Evolutionary conservation across 257 asterid genomes (phyloP), one percentile per base, ranked within the genome.

Genomic region (Capsicum pubescens): DNA sequence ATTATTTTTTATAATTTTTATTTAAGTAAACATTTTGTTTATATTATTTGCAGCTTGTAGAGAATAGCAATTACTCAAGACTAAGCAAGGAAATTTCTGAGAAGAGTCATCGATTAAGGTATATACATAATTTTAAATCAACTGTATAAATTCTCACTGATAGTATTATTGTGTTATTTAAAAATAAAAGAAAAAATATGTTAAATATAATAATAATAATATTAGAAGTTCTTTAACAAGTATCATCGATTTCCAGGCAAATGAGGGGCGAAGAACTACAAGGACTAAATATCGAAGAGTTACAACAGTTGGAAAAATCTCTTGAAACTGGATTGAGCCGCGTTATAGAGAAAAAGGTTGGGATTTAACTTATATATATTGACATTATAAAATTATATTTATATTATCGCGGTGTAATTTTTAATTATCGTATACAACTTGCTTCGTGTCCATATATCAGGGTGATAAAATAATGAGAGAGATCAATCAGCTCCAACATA

Each of bases 261-360:
- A 92, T 96, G 98, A 92, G 98, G 83, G 99, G 98, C 4, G 98
- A 96, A 89, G 97, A 96, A 84, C 94, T 96, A 57, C 95, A 91
- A 82, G 98, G 92, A 32, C 87, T 94, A 80, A 90, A 91, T 76
- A 84, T 96, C n/a, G 94, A 94, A 78, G 98, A 94, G 87, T 85
- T 96, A 87, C 95, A 94, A 84, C 84, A 77, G 12, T 86, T 96
- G 57, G 99, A 96, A 88, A 90, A 57, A 71, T 89, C 92, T 10
- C 92, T 96, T 32, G 99, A 96, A 90, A 72, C 63, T 44, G 99
- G 98, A 80, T 89, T 96, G 82, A 88, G 84, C 61, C 92, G 95
- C 26, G 97, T 96, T 77, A 87, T 91, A 9, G 91, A 91, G 83
- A 94, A 87, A 84, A 96, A 94, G 94, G 99, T 94, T 1, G 2